Evolutionary conservation across 1,284 basidiomycete species (phyloP), one percentile per base, ranked within the genome.

Genomic region (Leccinum subrobustum): DNA sequence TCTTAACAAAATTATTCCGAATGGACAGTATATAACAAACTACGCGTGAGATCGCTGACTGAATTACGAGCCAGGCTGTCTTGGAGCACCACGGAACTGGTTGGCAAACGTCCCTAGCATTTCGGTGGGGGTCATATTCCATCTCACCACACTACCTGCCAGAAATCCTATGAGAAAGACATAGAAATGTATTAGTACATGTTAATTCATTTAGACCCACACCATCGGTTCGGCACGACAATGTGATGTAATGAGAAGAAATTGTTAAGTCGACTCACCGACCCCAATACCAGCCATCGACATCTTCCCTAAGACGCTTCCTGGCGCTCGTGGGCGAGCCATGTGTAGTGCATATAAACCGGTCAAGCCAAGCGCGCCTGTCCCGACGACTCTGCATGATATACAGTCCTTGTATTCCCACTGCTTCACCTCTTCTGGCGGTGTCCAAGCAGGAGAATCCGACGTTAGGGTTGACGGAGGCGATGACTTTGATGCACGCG

Each of bases 291-390:
- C 80, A 42, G 75, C 79, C 58, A 83, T 75, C 58, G 81, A 70
- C 51, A 75, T 69, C 65, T 82, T 83, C 59, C 82, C 82, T 33
- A 73, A 67, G 9, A 74, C 70, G 11, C 77, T 78, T 16, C 83
- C 83, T 25, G 78, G 80, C 27, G 80, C 81, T 57, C 71, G 70
- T 39, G 77, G 71, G 57, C 83, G 78, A 14, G 82, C 77, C 70
- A 82, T 79, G 67, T 75, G 75, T 29, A 85, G 68, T 12, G 83
- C 82, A 66, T 84, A 85, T 23, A 80, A 63, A 9, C 84, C 83
- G 20, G 80, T 79, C 12, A 76, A 75, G 35, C 75, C 77, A 27
- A 85, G 76, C 6, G 81, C 78, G 56, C 74, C 76, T 14, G 82
- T 78, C 25, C 83, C 82, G 61, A 85, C 74, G 57, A 85, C 70